Conservation (phyloP, 1,139 yeast genomes). For the Saccharomyces hybrid region DNA sequence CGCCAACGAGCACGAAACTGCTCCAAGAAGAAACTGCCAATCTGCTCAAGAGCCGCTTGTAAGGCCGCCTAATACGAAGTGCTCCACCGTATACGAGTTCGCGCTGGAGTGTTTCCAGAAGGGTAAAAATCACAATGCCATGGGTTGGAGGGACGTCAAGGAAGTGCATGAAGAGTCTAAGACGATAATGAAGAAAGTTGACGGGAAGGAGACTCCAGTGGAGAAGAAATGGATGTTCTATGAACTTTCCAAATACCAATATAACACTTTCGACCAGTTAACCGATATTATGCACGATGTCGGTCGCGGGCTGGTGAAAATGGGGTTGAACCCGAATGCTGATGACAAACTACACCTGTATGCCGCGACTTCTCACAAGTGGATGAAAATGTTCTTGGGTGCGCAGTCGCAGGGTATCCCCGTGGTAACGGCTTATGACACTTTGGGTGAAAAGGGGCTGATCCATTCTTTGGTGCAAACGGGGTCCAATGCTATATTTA, state of each 20-base stretch:
- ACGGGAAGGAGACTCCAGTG: conserved; percentile 61
- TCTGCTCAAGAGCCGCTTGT: conserved; percentile 45
- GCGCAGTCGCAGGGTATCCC: conserved; percentile 73
- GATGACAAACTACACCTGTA: conserved; percentile 68
- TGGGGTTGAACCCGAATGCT: conserved; percentile 63
- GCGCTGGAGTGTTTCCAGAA: conserved; percentile 55
- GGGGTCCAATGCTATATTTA: conserved; percentile 66
- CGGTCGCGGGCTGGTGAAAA: conserved; percentile 68
- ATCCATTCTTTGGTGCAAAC: conserved; percentile 82
- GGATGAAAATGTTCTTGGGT: conserved; percentile 86
- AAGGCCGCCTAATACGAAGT: conserved; percentile 52
- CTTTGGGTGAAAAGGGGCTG: conserved; percentile 87
- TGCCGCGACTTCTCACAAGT: conserved; percentile 76
- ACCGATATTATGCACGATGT: conserved; percentile 42
- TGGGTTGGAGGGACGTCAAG: conserved; percentile 73
- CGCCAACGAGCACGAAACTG: conserved; percentile 80
- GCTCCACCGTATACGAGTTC: conserved; percentile 63
- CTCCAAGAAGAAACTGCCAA: conserved; percentile 68
- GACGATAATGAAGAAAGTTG: conserved; percentile 62
- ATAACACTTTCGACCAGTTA: conserved; percentile 55
- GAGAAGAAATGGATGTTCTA: conserved; percentile 85
- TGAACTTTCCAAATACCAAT: conserved; percentile 69
- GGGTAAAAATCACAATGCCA: conserved; percentile 49
- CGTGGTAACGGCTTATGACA: conserved; percentile 93
- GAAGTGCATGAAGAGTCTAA: conserved; percentile 74